Conservation (phyloP, 1,284 basidiomycete species). For the Cerrena zonata region DNA sequence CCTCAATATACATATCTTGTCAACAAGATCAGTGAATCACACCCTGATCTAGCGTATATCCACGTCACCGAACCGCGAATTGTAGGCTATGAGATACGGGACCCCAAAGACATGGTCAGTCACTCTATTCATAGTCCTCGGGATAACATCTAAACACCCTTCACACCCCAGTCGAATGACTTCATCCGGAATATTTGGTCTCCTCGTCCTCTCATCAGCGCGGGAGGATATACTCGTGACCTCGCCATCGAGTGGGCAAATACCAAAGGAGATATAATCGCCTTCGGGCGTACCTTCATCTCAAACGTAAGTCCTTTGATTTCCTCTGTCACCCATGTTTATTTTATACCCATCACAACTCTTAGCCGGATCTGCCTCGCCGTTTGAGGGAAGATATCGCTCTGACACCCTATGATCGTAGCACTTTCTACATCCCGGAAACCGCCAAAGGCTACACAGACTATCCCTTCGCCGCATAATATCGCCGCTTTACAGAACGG, state of each 20-base stretch:
- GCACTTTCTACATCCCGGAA: constrained; percentile 31
- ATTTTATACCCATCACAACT: no score
- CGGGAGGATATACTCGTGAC: constrained; percentile 29
- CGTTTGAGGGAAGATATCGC: constrained; percentile 33
- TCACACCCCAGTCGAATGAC: constrained; percentile 27
- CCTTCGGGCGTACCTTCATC: constrained; percentile 43
- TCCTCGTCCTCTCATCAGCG: constrained; percentile 25
- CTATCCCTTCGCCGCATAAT: no score
- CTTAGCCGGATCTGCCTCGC: constrained; percentile 42
- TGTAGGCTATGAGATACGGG: constrained; percentile 16
- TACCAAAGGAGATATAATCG: constrained; percentile 33
- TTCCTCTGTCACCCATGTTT: not conserved
- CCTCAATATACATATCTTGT: constrained; percentile 39
- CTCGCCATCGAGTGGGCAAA: constrained; percentile 22
- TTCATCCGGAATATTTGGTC: constrained; percentile 26
- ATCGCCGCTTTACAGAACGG: no score
- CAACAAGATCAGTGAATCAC: constrained; percentile 29
- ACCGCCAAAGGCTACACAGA: constrained; percentile 32
- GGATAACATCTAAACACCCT: not conserved
- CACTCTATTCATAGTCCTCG: not conserved
- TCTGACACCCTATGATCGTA: constrained; percentile 26
- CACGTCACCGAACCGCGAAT: constrained; percentile 41
- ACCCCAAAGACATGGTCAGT: constrained; percentile 11
- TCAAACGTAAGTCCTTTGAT: constrained; percentile 26
- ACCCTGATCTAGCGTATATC: constrained; percentile 50